A percentile compares a stretch with the other conserved stretches of the same genome.
Evolutionary conservation across 495 filamentous ascomycete genomes (phyloP).

Genomic region (Staphylotrichum longicolle): DNA sequence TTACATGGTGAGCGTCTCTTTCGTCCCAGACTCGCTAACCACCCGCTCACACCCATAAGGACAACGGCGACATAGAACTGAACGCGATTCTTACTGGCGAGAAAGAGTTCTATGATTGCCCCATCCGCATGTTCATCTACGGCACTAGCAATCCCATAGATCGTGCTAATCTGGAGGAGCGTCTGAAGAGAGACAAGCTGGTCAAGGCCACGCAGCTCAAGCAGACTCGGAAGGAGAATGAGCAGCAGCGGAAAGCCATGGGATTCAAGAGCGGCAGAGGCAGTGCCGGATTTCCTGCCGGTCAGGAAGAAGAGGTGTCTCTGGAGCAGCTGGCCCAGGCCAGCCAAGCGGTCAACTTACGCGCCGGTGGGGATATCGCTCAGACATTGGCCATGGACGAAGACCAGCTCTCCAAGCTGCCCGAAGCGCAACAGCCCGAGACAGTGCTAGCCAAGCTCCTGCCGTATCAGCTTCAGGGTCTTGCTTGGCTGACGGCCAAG

Average conservation of each 20-base stretch:
- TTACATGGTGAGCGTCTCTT: constrained; percentile 50
- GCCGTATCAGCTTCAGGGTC: constrained; percentile 80
- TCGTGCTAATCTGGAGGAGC: constrained; percentile 53
- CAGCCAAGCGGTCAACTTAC: constrained; percentile 60
- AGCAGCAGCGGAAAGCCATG: constrained; percentile 41
- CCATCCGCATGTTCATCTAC: constrained; percentile 63
- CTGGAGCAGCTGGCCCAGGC: constrained; percentile 63
- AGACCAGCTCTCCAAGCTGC: constrained; percentile 67
- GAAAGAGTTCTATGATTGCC: constrained; percentile 66
- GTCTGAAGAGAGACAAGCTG: constrained; percentile 61
- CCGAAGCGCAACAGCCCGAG: constrained; percentile 65
- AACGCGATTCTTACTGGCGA: constrained; percentile 60
- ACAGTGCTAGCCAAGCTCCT: constrained; percentile 64
- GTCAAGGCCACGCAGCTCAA: constrained; percentile 48
- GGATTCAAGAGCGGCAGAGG: constrained; percentile 35
- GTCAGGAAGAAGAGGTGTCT: constrained; percentile 37
- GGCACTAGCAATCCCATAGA: constrained; percentile 57
- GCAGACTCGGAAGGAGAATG: constrained; percentile 51
- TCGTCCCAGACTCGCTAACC: background rate
- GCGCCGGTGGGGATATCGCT: constrained; percentile 61
- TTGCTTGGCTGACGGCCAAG: constrained; percentile 78
- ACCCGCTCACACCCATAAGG: constrained; percentile 23
- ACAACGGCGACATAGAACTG: constrained; percentile 50
- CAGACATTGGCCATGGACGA: constrained; percentile 70
- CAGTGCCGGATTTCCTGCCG: constrained; percentile 32